A percentile compares a stretch with the other conserved stretches of the same genome.
These are phyloP conservation scores for Phytomonas francai DNA, from an alignment of 208 protist species.

Conservation along the genomic window DNA sequence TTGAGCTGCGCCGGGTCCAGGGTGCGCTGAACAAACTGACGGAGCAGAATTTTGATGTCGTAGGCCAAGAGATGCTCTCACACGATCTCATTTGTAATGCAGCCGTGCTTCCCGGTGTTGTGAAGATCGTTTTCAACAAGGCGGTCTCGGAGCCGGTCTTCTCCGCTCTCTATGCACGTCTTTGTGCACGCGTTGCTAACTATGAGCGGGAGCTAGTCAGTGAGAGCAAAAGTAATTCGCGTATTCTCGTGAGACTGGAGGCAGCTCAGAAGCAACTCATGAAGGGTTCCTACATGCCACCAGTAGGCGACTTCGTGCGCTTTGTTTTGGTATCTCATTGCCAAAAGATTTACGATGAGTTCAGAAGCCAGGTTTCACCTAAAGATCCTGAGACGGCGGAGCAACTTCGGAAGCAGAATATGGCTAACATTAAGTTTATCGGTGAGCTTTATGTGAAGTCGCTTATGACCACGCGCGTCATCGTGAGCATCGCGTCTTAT, in stretches of 20 bases:
- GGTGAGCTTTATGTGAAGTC: slow-evolving; percentile 78
- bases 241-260: slow-evolving; percentile 16
- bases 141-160: slow-evolving; percentile 85
- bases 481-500: slow-evolving; percentile 39
- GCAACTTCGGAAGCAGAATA: slow-evolving; percentile 69
- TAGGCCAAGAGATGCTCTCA: slow-evolving; percentile 51
- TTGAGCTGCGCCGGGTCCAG: slow-evolving; percentile 66
- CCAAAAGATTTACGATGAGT: slow-evolving; percentile 50
- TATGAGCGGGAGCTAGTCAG: slow-evolving; percentile 63
- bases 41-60: slow-evolving; percentile 71
- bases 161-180: slow-evolving; percentile 68
- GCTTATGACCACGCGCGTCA: slow-evolving; percentile 60
- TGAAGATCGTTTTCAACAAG: slow-evolving; percentile 84
- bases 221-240: slow-evolving; percentile 30
- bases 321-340: slow-evolving; percentile 33
- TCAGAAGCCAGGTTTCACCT: slow-evolving; percentile 26
- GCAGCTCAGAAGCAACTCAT: slow-evolving; percentile 12
- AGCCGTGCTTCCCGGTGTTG: slow-evolving; percentile 48
- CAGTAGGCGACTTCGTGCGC: slow-evolving; percentile 29
- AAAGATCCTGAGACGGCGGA: slow-evolving; percentile 49
- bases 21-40: slow-evolving; percentile 84
- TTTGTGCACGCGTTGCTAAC: slow-evolving; percentile 63
- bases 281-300: slow-evolving; percentile 12
- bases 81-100: slow-evolving; percentile 65
- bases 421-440: slow-evolving; percentile 89